Evolutionary conservation across 2,329 filamentous ascomycete genomes (phyloP), one percentile per base, ranked within the genome.

Genomic region (Pyricularia pennisetigena): DNA sequence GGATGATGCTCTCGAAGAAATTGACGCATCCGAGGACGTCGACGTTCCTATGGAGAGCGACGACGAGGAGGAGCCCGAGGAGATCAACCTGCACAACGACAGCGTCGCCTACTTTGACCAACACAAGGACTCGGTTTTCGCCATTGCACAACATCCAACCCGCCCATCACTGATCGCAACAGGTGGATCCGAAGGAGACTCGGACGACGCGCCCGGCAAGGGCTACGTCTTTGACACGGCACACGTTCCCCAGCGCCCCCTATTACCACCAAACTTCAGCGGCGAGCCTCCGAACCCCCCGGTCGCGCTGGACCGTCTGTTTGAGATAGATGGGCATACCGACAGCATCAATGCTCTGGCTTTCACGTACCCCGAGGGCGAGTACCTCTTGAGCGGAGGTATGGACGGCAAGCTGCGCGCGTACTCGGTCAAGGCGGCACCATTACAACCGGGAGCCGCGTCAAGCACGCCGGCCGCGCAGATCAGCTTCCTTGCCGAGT

Each of bases 71-170:
- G 80, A 82, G 49, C 80, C 82, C 30, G 85, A 89, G 73, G 92
- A 95, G 77, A 88, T 97, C 61, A 81, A 87, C 61, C 84, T 98
- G 7, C 88, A 95, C 71, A 99, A 98, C 83, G 94, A 99, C 83
- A 96, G 93, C 72, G 84, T 90, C 72, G 94, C 93, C 70, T 94
- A 97, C 82, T 97, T 98, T 76, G 95, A 98, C 82, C 79, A 81
- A 49, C 93, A 97, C 82, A 90, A 88, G 73, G 93, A 97, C 84
- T 94, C 90, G 70, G 91, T 99, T 75, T 99, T 97, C 82, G 88
- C 92, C 79, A 95, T 99, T 77, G 93, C 94, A 23, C 93, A 97
- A 77, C 95, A 99, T 77, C 95, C 95, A 4, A 82, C 88, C 7
- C 85, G 91, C 75, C 87, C 90, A 6, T 84, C 88, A 24, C 88